A percentile compares a stretch with the other conserved stretches of the same genome.
Conservation (phyloP, 1,139 yeast species). For the Scheffersomyces segobiensis region DNA sequence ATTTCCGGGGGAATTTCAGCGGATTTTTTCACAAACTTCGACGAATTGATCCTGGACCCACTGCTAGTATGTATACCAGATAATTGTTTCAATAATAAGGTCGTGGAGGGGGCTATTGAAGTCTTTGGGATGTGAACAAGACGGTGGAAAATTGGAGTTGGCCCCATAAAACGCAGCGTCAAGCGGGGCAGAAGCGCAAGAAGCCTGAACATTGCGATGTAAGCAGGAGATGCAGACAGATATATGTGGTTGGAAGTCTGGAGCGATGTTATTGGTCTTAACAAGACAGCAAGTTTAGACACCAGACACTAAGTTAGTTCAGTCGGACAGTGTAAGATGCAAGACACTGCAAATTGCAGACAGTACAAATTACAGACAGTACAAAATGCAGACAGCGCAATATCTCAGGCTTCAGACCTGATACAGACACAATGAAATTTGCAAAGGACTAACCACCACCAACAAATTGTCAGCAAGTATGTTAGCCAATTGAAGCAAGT, state of each 20-base stretch:
- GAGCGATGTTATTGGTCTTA: neutral
- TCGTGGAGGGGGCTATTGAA: neutral
- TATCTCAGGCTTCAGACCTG: neutral
- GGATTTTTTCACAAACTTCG: neutral
- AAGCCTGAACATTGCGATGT: neutral
- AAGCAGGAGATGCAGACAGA: neutral
- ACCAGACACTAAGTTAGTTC: neutral
- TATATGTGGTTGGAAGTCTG: neutral
- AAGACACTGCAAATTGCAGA: neutral
- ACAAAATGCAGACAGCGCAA: neutral
- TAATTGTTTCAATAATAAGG: neutral
- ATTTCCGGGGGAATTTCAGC: neutral
- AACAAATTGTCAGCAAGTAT: neutral
- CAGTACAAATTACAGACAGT: neutral
- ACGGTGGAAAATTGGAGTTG: neutral
- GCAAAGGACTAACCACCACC: neutral
- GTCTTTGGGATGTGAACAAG: neutral
- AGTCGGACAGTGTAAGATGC: neutral
- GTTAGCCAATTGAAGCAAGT: neutral
- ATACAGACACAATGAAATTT: neutral
- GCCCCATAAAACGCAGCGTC: neutral
- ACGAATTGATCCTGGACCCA: neutral
- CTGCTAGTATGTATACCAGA: neutral
- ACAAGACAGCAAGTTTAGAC: neutral
- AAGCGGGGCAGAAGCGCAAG: neutral